Base-by-base conservation (phyloP, 192 early-diverging fungal genomes). In the Coemansia sp. region DNA sequence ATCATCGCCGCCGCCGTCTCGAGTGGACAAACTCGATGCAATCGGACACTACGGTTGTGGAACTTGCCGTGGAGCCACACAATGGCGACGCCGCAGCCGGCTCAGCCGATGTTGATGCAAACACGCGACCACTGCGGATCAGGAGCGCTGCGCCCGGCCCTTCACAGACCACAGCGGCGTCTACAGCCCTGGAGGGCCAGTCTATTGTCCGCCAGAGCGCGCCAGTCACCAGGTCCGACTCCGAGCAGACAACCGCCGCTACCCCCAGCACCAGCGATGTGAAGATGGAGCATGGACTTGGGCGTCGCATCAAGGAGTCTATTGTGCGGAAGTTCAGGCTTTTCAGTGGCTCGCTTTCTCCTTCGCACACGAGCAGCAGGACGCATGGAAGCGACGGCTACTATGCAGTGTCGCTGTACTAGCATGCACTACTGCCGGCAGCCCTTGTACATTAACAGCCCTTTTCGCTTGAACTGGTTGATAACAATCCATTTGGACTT, bases 21-120 rank as follows among this genome's bases (percentile, higher is more conserved):
- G 79, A 76, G 48, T 82, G 79, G 79, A 59, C 67, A 4, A 69
- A 62, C 58, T 69, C 78, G 3, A 76, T 81, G 78, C 66, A 72
- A 48, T 76, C 79, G 14, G 64, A 72, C 41, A 39, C 60, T 6
- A 83, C 80, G 10, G 70, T 83, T 3, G 67, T 83, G 18, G 80
- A 76, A 15, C 4, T 51, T 24, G 39, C 36, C 10, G 46, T 38
- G 35, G 34, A 36, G 18, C 33, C 49, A 20, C 15, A 35, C 64
- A 6, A 33, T 24, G 35, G 18, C 5, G 24, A 9, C 7, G 16
- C 57, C 14, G 6, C 45, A 36, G 24, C 35, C 4, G 12, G 6
- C 23, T 16, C 33, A 5, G 15, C 43, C 16, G 55, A 49, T 23
- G 15, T 34, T 9, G 33, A 39, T 14, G 73, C 73, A 23, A 49